Base-by-base conservation (phyloP, 805 yeast species). In the Candida glaebosa region DNA sequence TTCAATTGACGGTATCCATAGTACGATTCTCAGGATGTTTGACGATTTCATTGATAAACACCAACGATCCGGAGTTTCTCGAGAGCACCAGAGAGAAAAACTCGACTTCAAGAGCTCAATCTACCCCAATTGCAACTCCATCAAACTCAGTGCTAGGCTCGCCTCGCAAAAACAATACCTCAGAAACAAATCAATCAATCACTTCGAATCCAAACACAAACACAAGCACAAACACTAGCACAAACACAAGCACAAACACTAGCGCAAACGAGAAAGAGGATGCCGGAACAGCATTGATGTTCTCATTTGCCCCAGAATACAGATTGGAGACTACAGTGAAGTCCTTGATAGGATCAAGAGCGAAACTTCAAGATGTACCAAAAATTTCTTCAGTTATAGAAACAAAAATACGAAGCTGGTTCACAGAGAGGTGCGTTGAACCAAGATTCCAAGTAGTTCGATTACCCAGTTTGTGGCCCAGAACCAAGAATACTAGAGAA, bases 291-390 rank as follows among this genome's bases (percentile, higher is more conserved):
- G 93, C 87, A 10, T 65, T 93, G 42, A 82, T 89, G 75, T 84
- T 93, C 54, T 87, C 96, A 10, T 91, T 93, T 60, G 77, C 90
- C 1, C 96, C 96, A 0, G 96, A 89, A 56, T 93, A 87, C 61
- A 69, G 91, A 42, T 69, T 93, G 49, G 97, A 91, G 54, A 90
- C 93, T 62, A 82, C 84, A 33, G 81, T 88, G n/a, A 82, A 82
- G 53, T 87, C 96, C 1, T 67, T 91, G 31, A 87, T 93, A 39
- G 99, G 99, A 1, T 86, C 97, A 1, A 74, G 96, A 37, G 87
- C 98, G 0, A 85, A 91, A 57, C 69, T 93, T 19, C 96, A 90
- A 61, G 88, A 93, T 54, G 86, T 93, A 12, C 99, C 99, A 5
- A 89, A 93, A 55, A 80, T 93, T 30, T 80, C 95, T 7, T 82